Base-by-base conservation (phyloP, 164 flowering plant genomes). In the Saururus chinensis region DNA sequence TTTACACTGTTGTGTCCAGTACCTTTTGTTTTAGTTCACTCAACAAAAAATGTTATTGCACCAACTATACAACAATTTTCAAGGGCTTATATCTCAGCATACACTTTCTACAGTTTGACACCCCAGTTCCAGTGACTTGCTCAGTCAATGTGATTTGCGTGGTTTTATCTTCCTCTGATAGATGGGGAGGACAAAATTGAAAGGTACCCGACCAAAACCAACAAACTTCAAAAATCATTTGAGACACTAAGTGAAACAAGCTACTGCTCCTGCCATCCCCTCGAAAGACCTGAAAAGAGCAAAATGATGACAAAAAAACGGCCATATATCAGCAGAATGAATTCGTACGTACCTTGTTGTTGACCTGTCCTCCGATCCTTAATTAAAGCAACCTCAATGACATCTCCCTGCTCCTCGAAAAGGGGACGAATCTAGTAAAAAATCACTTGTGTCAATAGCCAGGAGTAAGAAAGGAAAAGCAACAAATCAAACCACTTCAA, bases 291-390 rank as follows among this genome's bases (percentile, higher is more conserved):
- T 84, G 92, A 84, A 86, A 84, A 73, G 68, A 81, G 37, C 2
- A 74, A 80, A 64, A 45, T 45, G 12, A 41, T 41, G 45, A 73
- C 41, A 45, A 63, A 56, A 63, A 69, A 26, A 62, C 0, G 62
- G 82, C 66, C 55, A 73, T 68, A 23, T 35, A 64, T 23, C 8
- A 51, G 19, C 26, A 37, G 67, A 75, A 68, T 23, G 57, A 41
- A 70, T 25, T 49, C 53, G 25, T 22, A 73, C 84, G 74, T 81
- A 89, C 99, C 97, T 87, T 84, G 93, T 60, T 87, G 99, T 64
- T 81, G 97, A 45, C 99, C 99, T 16, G 99, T 87, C 76, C 81
- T 82, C 80, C 82, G 91, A 70, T 91, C 99, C 76, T 79, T 91
- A 64, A 95, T 85, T 66, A 95, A 65, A 55, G 97, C 96, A 72